A percentile compares a stretch with the other conserved stretches of the same genome.
Evolutionary conservation across 345 rosid genomes (phyloP).

Genomic region (Salix exigua): DNA sequence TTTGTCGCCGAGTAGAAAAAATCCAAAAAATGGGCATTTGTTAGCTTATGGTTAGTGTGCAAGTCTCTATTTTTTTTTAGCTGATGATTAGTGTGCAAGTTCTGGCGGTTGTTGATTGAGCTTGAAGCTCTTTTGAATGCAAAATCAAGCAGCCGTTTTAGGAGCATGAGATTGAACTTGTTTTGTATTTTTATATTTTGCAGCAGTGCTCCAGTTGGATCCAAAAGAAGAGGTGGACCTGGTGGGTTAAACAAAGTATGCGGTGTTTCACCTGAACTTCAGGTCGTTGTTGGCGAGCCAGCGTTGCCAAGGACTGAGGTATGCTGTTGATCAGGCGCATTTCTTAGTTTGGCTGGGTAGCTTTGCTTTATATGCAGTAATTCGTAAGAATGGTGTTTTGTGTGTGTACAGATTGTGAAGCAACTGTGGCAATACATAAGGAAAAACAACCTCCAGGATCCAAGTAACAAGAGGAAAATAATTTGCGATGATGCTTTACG

Average conservation of each 20-base stretch:
- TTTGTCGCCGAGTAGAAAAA: background rate
- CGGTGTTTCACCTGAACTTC: conserved; percentile 87
- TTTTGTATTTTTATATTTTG: conserved; percentile 11
- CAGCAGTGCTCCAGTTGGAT: conserved; percentile 64
- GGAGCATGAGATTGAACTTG: background rate
- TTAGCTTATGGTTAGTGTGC: background rate
- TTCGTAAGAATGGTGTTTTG: conserved; percentile 10
- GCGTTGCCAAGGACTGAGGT: conserved; percentile 97
- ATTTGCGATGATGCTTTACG: conserved; percentile 92
- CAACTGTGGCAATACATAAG: conserved; percentile 96
- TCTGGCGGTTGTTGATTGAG: background rate
- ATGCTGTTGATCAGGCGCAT: background rate
- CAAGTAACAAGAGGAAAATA: conserved; percentile 95
- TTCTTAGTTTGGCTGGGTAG: background rate
- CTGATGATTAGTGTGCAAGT: background rate
- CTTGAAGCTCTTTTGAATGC: background rate
- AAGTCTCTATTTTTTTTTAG: background rate
- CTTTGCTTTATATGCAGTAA: background rate
- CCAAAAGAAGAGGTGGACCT: conserved; percentile 91
- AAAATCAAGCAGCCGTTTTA: too few relatives aligned
- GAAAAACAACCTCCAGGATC: conserved; percentile 96
- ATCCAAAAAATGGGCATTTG: background rate
- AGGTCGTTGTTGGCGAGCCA: conserved; percentile 87
- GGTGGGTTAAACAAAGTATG: conserved; percentile 97
- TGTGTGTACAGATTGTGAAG: conserved; percentile 68